Conservation (phyloP, 2,329 filamentous ascomycete genomes). For the Penicillium sp. region DNA sequence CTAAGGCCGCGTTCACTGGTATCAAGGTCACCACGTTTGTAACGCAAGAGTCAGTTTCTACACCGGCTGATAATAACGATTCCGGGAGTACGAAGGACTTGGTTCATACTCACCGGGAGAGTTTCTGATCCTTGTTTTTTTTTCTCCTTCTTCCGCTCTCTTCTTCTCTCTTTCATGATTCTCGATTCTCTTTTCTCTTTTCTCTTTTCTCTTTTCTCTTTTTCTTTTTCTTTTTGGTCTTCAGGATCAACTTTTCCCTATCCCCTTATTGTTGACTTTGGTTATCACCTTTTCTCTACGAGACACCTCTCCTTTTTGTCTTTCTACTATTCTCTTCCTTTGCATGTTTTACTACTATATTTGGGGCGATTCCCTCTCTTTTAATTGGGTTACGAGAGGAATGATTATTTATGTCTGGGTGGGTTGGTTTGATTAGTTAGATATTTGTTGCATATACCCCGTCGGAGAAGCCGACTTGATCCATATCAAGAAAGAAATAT, state of each 20-base stretch:
- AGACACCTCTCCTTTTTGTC: background rate
- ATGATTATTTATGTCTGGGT: background rate
- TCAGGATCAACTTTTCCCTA: background rate
- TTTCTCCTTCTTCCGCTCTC: background rate
- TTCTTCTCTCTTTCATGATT: background rate
- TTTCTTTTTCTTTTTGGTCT: background rate
- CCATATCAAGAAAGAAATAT: background rate
- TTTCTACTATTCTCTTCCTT: background rate
- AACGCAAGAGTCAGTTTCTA: slow-evolving; percentile 20
- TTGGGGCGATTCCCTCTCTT: background rate
- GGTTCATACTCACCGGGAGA: slow-evolving; percentile 15
- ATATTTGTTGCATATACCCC: background rate
- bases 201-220: background rate
- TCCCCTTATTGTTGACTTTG: background rate
- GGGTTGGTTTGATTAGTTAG: background rate
- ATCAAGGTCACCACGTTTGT: slow-evolving; percentile 34
- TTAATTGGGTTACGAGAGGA: background rate
- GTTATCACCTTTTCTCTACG: background rate
- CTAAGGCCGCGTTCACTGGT: slow-evolving; percentile 10
- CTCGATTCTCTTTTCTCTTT: background rate
- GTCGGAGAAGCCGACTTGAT: background rate
- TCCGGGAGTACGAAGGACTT: slow-evolving; percentile 25
- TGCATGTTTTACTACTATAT: background rate
- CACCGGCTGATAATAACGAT: slow-evolving; percentile 15
- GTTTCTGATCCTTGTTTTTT: slow-evolving; percentile 7